phyloP scores from a whole-genome alignment of 2,329 filamentous ascomycete genomes.

The Pyrenophora graminea region DNA sequence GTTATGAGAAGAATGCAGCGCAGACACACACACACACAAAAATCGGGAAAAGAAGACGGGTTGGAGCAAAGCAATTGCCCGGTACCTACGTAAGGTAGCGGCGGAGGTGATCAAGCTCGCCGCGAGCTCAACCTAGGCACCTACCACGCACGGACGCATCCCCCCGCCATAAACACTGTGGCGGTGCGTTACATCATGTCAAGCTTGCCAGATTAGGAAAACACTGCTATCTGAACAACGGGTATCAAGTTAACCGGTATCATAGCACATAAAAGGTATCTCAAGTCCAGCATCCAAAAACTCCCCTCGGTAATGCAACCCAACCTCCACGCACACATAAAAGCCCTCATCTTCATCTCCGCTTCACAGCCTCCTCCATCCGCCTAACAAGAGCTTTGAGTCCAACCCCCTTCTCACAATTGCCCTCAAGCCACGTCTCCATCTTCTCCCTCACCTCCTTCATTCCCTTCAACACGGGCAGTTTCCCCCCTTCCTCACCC shows the following conservation, averaged over 20 bases:
- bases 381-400: constrained; percentile 61
- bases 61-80: constrained; percentile 12
- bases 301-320: constrained; percentile 21
- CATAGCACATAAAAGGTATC: not conserved
- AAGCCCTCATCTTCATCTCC: constrained; percentile 35
- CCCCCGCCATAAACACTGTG: constrained; percentile 12
- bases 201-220: not conserved
- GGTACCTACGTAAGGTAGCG: constrained; percentile 3
- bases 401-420: constrained; percentile 76
- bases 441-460: constrained; percentile 71
- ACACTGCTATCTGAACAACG: not conserved
- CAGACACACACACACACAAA: not conserved
- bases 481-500: constrained; percentile 64
- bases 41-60: not conserved
- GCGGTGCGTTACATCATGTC: constrained; percentile 13
- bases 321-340: not conserved
- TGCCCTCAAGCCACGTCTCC: constrained; percentile 79
- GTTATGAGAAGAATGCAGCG: not conserved
- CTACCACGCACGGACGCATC: constrained; percentile 21
- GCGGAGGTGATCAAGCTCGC: constrained; percentile 25
- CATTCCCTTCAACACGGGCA: constrained; percentile 78
- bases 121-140: constrained; percentile 31
- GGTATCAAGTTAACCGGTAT: not conserved
- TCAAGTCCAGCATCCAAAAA: constrained; percentile 10
- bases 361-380: constrained; percentile 69